Conservation (phyloP, 2,329 filamentous ascomycete genomes). For the Penicillium polonicum region DNA sequence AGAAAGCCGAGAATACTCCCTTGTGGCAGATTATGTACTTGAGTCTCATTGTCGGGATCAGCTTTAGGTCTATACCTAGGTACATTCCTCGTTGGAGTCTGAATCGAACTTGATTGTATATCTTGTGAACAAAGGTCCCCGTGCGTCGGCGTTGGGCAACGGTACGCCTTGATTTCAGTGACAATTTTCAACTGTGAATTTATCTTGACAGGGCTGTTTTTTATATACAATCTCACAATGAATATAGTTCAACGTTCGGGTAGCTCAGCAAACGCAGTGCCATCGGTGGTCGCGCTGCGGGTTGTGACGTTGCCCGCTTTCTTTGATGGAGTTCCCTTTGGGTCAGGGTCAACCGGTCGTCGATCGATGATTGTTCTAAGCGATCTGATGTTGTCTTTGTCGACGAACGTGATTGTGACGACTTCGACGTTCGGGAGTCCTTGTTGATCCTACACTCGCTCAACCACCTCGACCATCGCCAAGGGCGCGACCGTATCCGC, state of each 20-base stretch:
- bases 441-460: neutral
- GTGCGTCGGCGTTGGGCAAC: neutral
- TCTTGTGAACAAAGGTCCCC: neutral
- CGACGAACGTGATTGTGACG: no score
- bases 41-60: neutral
- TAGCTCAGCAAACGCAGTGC: no score
- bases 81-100: neutral
- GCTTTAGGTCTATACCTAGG: neutral
- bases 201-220: neutral
- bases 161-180: neutral
- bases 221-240: neutral
- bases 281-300: no score
- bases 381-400: no score
- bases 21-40: neutral
- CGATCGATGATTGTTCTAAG: no score
- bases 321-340: no score
- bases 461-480: neutral
- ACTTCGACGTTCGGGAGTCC: no score
- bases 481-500: neutral
- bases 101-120: neutral
- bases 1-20: neutral
- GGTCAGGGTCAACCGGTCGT: no score
- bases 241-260: neutral
- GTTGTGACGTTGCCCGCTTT: no score
- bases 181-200: neutral